Base-by-base conservation (phyloP, 768 basidiomycete genomes). In the Chalciporus sphaerocephalus region DNA sequence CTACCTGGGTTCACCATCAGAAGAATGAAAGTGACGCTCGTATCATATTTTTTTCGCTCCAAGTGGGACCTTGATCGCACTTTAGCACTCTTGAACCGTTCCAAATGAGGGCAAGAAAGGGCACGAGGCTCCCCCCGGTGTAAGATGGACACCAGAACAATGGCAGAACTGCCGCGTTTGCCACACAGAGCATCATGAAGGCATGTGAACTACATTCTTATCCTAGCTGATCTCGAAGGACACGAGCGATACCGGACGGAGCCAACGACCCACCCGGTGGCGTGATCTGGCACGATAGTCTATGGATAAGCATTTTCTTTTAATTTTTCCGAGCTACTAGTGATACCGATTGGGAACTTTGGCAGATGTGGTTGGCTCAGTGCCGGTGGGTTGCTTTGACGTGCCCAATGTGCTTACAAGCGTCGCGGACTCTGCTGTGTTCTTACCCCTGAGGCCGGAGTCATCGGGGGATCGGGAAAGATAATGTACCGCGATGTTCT, bases 151-250 rank as follows among this genome's bases (percentile, higher is more conserved):
- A 6, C 27, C 34, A 38, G 21, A 38, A 25, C 16, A 28, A 25
- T 40, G 17, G 48, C 35, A 42, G 40, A 52, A 51, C 13, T n/a
- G 45, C 38, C 50, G 47, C 47, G 52, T 20, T n/a, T 44, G 28
- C 34, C 21, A 50, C 38, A 23, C 21, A 17, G 44, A 6, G 42
- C n/a, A n/a, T 16, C 33, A 10, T 32, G 25, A 18, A 18, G 4
- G 20, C 40, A 54, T 55, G 50, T 36, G 47, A 57, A 54, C 22
- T 2, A 13, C 1, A 16, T 51, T 35, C 51, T 41, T 47, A 56
- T 54, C 56, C 52, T 16, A 36, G 24, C 25, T 55, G 51, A 66
- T 64, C 57, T 63, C 53, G 50, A 51, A 54, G 52, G 21, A 22
- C 10, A 24, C 20, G 23, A 37, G 20, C 49, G 21, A 51, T 53